Conservation (phyloP, 2,329 filamentous ascomycete species). For the Clarireedia sp. region DNA sequence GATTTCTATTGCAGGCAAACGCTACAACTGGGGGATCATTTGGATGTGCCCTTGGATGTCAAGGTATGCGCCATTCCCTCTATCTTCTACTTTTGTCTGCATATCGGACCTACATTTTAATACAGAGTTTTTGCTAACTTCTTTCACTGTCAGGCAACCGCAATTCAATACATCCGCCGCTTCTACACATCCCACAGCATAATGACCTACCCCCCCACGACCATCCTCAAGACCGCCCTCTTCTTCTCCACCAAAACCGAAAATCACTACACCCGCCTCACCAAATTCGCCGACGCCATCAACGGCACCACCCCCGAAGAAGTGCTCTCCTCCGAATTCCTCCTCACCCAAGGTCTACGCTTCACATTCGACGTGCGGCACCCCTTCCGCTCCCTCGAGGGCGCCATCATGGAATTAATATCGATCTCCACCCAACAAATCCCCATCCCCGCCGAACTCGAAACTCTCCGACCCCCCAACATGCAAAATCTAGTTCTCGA, state of each 20-base stretch:
- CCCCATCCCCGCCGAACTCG: slow-evolving; percentile 1
- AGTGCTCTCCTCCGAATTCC: slow-evolving; percentile 84
- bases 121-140: background rate
- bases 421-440: slow-evolving; percentile 2
- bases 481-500: slow-evolving; percentile 39
- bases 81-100: background rate
- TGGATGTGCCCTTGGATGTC: slow-evolving; percentile 52
- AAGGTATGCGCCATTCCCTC: slow-evolving; percentile 36
- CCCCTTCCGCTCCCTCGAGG: slow-evolving; percentile 81
- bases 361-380: slow-evolving; percentile 93
- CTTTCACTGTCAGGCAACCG: slow-evolving; percentile 27
- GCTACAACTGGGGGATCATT: slow-evolving; percentile 49
- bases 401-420: slow-evolving; percentile 71
- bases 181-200: slow-evolving; percentile 95
- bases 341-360: slow-evolving; percentile 82
- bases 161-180: slow-evolving; percentile 63
- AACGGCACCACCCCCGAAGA: slow-evolving; percentile 67
- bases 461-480: slow-evolving; percentile 13
- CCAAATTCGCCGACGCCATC: slow-evolving; percentile 61
- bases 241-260: slow-evolving; percentile 95
- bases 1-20: slow-evolving; percentile 65
- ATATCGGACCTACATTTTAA: background rate
- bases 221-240: slow-evolving; percentile 81
- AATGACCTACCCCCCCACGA: slow-evolving; percentile 91
- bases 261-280: slow-evolving; percentile 55